phyloP scores from a whole-genome alignment of 148 eudicot species.

The Heliamphora exappendiculata region DNA sequence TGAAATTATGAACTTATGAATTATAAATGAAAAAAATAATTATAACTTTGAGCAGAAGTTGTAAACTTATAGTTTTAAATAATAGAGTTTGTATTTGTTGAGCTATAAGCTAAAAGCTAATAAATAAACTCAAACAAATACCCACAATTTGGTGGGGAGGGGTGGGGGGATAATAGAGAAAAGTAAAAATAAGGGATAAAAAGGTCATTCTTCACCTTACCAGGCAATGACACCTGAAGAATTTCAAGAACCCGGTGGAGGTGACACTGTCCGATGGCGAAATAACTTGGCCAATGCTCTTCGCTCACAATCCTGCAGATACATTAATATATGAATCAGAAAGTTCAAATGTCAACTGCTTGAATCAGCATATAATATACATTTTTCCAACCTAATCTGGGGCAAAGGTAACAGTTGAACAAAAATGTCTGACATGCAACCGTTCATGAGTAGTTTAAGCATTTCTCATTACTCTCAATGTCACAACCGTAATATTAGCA shows the following conservation, averaged over 20 bases:
- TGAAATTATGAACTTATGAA: too few relatives aligned
- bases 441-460: background rate
- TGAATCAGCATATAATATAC: background rate
- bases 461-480: background rate
- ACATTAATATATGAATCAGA: background rate
- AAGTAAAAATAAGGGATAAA: background rate
- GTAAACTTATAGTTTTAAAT: too few relatives aligned
- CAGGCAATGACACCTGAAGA: slow-evolving; percentile 3
- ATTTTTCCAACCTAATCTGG: background rate
- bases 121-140: too few relatives aligned
- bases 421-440: background rate
- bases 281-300: slow-evolving; percentile 50
- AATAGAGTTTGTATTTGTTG: too few relatives aligned
- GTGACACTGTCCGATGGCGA: slow-evolving; percentile 27
- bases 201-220: background rate
- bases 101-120: too few relatives aligned
- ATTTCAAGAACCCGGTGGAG: slow-evolving; percentile 20
- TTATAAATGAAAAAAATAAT: too few relatives aligned
- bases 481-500: background rate
- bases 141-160: too few relatives aligned
- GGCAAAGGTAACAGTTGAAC: background rate
- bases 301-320: slow-evolving; percentile 57
- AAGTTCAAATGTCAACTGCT: background rate
- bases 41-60: too few relatives aligned
- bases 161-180: background rate